Evolutionary conservation across 2,329 filamentous ascomycete genomes (phyloP).

Genomic region (Fusarium zealandicum): DNA sequence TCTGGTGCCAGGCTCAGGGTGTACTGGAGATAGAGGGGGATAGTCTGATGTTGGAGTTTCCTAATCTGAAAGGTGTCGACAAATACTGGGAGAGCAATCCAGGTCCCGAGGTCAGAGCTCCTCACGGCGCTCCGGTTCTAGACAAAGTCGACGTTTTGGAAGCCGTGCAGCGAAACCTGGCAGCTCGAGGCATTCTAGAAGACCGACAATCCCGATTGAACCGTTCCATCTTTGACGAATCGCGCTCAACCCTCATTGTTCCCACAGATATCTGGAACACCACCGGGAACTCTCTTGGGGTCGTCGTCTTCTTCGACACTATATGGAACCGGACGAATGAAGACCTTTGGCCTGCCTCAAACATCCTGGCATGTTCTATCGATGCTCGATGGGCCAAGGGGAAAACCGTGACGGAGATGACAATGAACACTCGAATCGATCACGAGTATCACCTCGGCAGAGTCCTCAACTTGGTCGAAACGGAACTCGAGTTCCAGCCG

Average conservation of each 20-base stretch:
- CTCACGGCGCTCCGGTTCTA: not conserved
- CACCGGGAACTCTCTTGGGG: not conserved
- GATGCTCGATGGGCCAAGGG: not conserved
- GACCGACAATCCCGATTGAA: not conserved
- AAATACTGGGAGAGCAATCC: not conserved
- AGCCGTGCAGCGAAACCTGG: not conserved
- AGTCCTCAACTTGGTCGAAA: conserved; percentile 4
- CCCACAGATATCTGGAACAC: not conserved
- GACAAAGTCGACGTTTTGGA: not conserved
- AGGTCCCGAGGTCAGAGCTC: not conserved
- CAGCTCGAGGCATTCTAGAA: not conserved
- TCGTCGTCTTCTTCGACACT: not conserved
- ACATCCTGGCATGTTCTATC: not conserved
- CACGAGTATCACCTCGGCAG: conserved; percentile 1
- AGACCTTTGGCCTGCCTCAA: not conserved
- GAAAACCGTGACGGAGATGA: not conserved
- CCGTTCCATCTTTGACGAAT: conserved; percentile 1
- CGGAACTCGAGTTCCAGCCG: not conserved
- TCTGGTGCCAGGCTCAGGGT: not conserved
- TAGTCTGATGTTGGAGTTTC: conserved; percentile 1
- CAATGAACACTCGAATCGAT: not conserved
- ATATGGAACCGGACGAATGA: not conserved
- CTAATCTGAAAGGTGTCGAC: not conserved
- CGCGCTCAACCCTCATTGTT: not conserved
- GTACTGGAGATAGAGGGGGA: not conserved